phyloP scores from a whole-genome alignment of 768 basidiomycete species.

The Tricholoma saponaceum region DNA sequence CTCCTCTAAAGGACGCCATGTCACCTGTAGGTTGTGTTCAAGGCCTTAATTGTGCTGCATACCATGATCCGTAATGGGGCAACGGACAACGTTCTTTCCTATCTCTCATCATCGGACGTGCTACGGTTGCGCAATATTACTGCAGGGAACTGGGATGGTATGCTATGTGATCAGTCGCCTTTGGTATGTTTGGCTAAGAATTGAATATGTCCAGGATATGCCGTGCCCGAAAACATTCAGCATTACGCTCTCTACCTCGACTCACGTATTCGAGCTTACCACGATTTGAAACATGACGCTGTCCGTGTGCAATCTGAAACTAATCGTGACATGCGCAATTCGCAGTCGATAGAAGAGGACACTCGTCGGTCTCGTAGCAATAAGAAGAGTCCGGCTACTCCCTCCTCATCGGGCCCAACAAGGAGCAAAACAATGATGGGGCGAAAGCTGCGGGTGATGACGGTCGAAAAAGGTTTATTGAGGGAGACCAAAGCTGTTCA shows the following conservation, averaged over 20 bases:
- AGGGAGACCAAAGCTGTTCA: slow-evolving; percentile 92
- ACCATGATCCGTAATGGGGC: slow-evolving; percentile 97
- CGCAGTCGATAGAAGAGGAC: slow-evolving; percentile 59
- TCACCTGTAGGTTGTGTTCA: slow-evolving; percentile 85
- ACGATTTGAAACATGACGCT: slow-evolving; percentile 90
- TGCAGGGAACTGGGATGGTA: slow-evolving; percentile 88
- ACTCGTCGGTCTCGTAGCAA: slow-evolving; percentile 29
- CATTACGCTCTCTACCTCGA: slow-evolving; percentile 89
- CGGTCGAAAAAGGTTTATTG: slow-evolving; percentile 92
- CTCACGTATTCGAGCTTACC: slow-evolving; percentile 80
- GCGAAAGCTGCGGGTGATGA: slow-evolving; percentile 83
- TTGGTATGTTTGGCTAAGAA: neutral
- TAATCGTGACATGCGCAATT: slow-evolving; percentile 80
- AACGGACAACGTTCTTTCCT: slow-evolving; percentile 86
- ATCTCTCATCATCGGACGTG: slow-evolving; percentile 80
- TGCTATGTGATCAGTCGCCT: slow-evolving; percentile 8
- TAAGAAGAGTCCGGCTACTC: slow-evolving; percentile 15
- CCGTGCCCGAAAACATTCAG: slow-evolving; percentile 80
- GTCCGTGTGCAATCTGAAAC: slow-evolving; percentile 91
- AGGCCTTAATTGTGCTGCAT: slow-evolving; percentile 92
- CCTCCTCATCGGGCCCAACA: slow-evolving; percentile 31
- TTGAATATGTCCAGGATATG: slow-evolving; percentile 55
- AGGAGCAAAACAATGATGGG: slow-evolving; percentile 79
- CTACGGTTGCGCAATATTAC: slow-evolving; percentile 78
- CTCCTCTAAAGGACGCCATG: neutral